Evolutionary conservation across 2,329 filamentous ascomycete species (phyloP), one percentile per base, ranked within the genome.

Genomic region (Coniochaeta sp.): DNA sequence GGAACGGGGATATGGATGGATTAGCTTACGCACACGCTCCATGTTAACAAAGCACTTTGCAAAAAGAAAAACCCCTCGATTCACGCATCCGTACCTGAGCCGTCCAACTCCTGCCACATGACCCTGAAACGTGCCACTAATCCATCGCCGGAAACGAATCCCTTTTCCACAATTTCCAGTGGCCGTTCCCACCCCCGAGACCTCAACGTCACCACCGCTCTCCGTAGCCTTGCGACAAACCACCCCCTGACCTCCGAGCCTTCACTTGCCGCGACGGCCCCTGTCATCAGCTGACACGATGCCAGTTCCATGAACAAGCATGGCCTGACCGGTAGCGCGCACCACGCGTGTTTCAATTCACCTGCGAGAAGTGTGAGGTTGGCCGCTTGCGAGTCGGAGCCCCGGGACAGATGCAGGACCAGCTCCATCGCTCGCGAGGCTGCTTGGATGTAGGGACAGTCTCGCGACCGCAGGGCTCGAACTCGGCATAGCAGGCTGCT

Each of bases 321-420:
- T 30, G 34, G 36, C 38, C 55, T 38, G 34, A 42, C 32, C 12
- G 24, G 55, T 3, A 38, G 22, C 22, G 19, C 34, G 14, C 19
- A 28, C 17, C 28, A 28, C 10, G 55, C 55, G n/a, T 57, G 24
- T 30, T 24, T 22, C 24, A 57, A 22, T 12, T 30, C 36, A 3
- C 55, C 40, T 12, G 55, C 55, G 7, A 28, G 2, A 7, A 5
- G 7, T 30, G 32, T 42, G 55, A 57, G 36, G 10, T 40, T n/a
- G 7, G 24, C n/a, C 24, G 14, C 32, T 16, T 26, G n/a, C 34
- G 55, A 14, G n/a, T n/a, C n/a, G n/a, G n/a, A n/a, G 16, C 2
- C 1, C 62, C 66, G 66, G 7, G 65, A 62, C 42, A 69, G 55
- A 47, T 63, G 62, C 32, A 70, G 61, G 12, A 67, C 55, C 38